Evolutionary conservation across 2,329 filamentous ascomycete species (phyloP).

Genomic region (Claviceps paspali): DNA sequence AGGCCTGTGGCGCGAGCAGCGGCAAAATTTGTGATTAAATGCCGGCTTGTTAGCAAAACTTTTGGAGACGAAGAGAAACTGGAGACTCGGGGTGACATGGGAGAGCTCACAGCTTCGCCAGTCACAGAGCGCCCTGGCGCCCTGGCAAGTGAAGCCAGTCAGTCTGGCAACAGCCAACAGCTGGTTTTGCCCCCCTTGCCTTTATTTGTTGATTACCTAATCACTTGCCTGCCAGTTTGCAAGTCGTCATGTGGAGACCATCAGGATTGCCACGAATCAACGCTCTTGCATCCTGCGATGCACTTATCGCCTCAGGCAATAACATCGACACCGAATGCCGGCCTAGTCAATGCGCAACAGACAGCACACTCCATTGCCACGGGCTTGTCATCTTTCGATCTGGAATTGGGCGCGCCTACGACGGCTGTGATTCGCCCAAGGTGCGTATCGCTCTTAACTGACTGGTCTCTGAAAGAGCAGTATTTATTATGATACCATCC

Average conservation of each 20-base stretch:
- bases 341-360: background rate
- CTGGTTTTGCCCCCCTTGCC: background rate
- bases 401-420: constrained; percentile 25
- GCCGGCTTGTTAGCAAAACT: constrained; percentile 35
- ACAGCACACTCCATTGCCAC: background rate
- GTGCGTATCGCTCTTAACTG: background rate
- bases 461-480: background rate
- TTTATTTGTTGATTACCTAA: too few species aligned
- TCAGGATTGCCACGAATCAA: too few species aligned
- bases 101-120: background rate
- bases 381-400: constrained; percentile 8
- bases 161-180: background rate
- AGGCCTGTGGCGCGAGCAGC: constrained; percentile 29
- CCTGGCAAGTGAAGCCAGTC: too few species aligned
- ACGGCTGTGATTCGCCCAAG: constrained; percentile 16
- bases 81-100: constrained; percentile 9
- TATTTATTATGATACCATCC: too few species aligned
- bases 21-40: constrained; percentile 28
- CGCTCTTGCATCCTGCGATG: too few species aligned
- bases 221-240: too few species aligned
- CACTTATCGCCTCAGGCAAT: constrained; percentile 26
- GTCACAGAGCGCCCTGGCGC: background rate
- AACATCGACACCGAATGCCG: background rate
- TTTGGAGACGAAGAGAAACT: constrained; percentile 21
- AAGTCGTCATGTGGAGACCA: too few species aligned